Evolutionary conservation across 257 asterid genomes (phyloP).

Genomic region (Solanum habrochaites): DNA sequence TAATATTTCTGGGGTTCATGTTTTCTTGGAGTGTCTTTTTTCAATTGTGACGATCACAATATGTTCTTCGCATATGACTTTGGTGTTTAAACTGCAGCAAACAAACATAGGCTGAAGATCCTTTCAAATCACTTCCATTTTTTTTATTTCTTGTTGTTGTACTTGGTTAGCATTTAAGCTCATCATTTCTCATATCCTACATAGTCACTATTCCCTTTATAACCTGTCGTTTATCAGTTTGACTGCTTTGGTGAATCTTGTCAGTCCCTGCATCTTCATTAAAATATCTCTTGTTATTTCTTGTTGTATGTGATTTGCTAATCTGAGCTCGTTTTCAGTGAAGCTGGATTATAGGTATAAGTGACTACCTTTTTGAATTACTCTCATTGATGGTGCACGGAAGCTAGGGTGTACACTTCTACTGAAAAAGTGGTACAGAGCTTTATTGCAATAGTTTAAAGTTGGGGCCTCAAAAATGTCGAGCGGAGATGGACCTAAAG

Average conservation of each 20-base stretch:
- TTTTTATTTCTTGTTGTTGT: background rate
- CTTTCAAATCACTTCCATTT: background rate
- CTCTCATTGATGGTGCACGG: background rate
- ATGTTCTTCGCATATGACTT: background rate
- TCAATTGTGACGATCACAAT: background rate
- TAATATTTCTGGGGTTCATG: background rate
- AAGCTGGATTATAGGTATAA: background rate
- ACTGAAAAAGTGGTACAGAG: background rate
- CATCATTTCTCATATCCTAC: background rate
- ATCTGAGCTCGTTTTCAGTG: background rate
- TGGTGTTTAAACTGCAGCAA: too few relatives aligned
- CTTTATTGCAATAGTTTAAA: background rate
- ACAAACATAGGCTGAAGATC: background rate
- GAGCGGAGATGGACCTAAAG: slow-evolving; percentile 36
- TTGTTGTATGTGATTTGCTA: background rate
- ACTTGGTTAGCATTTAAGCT: background rate
- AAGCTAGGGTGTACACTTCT: background rate
- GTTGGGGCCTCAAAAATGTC: slow-evolving; percentile 24
- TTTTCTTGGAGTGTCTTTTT: background rate
- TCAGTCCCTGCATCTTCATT: background rate
- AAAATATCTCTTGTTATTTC: background rate
- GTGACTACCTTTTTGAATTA: background rate
- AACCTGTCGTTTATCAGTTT: background rate
- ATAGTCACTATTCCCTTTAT: background rate
- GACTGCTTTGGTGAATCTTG: background rate